phyloP scores from a whole-genome alignment of 345 rosid genomes.

The Euphorbia pulcherrima region DNA sequence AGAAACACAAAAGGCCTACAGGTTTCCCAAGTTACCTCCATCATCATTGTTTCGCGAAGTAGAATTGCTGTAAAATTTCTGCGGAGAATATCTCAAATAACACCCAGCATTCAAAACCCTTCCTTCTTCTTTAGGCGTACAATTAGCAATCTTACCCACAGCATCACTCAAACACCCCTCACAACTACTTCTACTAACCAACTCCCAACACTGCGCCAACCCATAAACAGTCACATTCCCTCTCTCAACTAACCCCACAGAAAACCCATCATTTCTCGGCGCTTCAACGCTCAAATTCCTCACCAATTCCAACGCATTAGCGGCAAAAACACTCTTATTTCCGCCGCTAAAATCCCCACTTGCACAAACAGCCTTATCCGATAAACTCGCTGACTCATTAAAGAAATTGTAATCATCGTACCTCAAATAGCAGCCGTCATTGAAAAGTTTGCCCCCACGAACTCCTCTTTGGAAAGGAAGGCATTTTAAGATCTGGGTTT shows the following conservation, averaged over 20 bases:
- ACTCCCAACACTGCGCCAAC: conserved; percentile 86
- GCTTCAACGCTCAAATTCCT: conserved; percentile 55
- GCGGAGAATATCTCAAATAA: conserved; percentile 65
- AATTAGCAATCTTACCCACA: conserved; percentile 34
- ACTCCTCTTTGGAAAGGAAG: conserved; percentile 60
- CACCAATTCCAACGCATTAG: conserved; percentile 43
- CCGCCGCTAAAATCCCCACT: conserved; percentile 36
- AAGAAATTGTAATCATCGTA: conserved; percentile 72
- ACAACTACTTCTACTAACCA: conserved; percentile 45
- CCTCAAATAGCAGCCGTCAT: conserved; percentile 73
- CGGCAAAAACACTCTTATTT: conserved; percentile 45
- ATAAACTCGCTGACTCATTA: conserved; percentile 39
- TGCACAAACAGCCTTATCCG: conserved; percentile 46
- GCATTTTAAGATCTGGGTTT: conserved; percentile 63
- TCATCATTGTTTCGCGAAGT: conserved; percentile 23
- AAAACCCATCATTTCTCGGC: conserved; percentile 49
- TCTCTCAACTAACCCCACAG: conserved; percentile 47
- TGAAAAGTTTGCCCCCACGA: conserved; percentile 70
- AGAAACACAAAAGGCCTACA: no score
- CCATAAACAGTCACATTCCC: conserved; percentile 68
- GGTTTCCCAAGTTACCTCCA: conserved; percentile 38
- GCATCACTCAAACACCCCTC: conserved; percentile 51
- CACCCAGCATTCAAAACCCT: conserved; percentile 75
- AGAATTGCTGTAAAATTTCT: conserved; percentile 62
- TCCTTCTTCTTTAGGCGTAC: conserved; percentile 58